A percentile compares a stretch with the other conserved stretches of the same genome.
These are phyloP conservation scores for Leccinum uliginosum DNA, from an alignment of 768 basidiomycete genomes.

Conservation along the genomic window DNA sequence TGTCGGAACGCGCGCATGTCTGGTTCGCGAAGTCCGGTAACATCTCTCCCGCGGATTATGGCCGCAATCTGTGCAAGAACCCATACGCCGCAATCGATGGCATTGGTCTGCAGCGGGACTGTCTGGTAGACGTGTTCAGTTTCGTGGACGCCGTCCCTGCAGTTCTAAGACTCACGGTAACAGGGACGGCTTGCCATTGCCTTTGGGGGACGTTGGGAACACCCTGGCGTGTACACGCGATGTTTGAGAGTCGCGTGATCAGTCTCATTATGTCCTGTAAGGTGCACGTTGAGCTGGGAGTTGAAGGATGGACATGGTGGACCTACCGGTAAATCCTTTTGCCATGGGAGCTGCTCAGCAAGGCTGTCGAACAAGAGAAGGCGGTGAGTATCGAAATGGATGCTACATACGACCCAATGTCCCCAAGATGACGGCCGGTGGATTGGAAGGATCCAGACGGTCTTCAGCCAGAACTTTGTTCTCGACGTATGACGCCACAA, in stretches of 20 bases:
- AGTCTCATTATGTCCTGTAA: not conserved
- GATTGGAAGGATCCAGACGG: constrained; percentile 23
- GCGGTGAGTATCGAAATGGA: not conserved
- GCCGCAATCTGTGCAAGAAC: not conserved
- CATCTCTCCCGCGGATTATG: not conserved
- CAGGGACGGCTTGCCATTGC: not conserved
- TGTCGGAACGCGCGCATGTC: not conserved
- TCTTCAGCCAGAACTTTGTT: constrained; percentile 29
- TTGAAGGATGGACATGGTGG: not conserved
- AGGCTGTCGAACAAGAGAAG: constrained; percentile 4
- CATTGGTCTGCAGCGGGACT: not conserved
- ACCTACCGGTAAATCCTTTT: not conserved
- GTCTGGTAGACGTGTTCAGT: not conserved
- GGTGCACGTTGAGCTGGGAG: not conserved
- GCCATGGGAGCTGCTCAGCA: not conserved
- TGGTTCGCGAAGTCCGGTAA: not conserved
- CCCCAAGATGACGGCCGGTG: not conserved
- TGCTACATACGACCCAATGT: constrained; percentile 3
- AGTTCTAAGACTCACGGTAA: not conserved
- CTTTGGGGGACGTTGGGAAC: not conserved
- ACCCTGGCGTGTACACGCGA: not conserved
- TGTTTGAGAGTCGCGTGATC: not conserved
- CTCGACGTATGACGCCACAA: constrained; percentile 21
- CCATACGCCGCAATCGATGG: not conserved
- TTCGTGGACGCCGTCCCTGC: not conserved